Evolutionary conservation across 2,329 filamentous ascomycete genomes (phyloP), one percentile per base, ranked within the genome.

Genomic region (Colletotrichum kahawae): DNA sequence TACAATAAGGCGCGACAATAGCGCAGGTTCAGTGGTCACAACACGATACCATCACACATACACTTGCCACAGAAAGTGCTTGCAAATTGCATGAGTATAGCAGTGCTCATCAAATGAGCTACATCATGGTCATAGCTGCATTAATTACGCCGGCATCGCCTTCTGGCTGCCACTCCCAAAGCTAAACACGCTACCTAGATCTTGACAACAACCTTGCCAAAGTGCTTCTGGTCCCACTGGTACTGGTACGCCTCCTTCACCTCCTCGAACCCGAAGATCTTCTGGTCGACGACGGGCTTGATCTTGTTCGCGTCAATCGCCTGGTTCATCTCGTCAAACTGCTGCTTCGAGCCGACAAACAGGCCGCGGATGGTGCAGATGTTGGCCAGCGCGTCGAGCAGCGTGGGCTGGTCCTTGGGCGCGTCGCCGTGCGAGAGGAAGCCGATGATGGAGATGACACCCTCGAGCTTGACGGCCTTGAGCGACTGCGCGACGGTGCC

Each of bases 401-500:
- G 43, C 34, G 72, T 75, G 1, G 72, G 72, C 69, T 75, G 72
- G 4, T 64, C 56, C 34, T 59, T 31, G 43, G 56, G 27, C 4
- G 24, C 9, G 10, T 72, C 56, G 10, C 72, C 57, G 63, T 72
- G 69, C 18, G 72, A 75, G 24, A 75, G 63, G 63, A 75, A 75
- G 1, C 84, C 84, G 21, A 86, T 83, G 68, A 86, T 84, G 64
- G 79, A 80, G 77, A 90, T 87, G 70, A 87, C 79, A 36, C 88
- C 88, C 69, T 86, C 85, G n/a, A 85, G 79, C 80, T 83, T 85
- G 81, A 89, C 77, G 59, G 86, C 85, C 51, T 83, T 82, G 29
- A 89, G 82, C 54, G 84, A 87, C 82, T 90, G 86, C 67, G 78
- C 78, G 77, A 89, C 82, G 18, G 87, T 88, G 14, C 77, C 78